Evolutionary conservation across 768 basidiomycete species (phyloP), one percentile per base, ranked within the genome.

Genomic region (Trametes cinnabarina): DNA sequence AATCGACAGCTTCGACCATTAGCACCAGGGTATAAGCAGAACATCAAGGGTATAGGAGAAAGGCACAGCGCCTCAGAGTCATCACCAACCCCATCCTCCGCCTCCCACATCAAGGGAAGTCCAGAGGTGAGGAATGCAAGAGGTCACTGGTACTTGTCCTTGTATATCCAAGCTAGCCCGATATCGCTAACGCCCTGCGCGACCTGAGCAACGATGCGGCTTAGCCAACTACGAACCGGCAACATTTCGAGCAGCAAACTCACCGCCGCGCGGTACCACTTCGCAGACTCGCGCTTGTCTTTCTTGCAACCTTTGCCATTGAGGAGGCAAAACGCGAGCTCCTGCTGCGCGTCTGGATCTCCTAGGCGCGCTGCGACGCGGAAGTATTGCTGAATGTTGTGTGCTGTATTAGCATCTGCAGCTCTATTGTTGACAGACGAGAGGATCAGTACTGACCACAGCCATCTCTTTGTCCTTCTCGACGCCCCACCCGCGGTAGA

Each of bases 401-500:
- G 47, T 34, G n/a, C n/a, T 25, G 42, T 30, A 47, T 53, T 57
- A 19, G 46, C 52, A 35, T 9, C 19, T 30, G 47, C 26, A 51
- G 23, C 23, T 30, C 53, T 14, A 44, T 2, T 23, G 46, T 10
- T 28, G 22, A 34, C 22, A 28, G 26, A 30, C 55, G 51, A 42
- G 28, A 44, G 47, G 23, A 5, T 11, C 44, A 10, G 7, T 12
- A 81, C 88, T 55, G 69, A 90, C 88, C 23, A 92, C 85, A 6
- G 83, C 91, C 90, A 94, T 92, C 78, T 88, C 91, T 75, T 90
- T 87, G 71, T 95, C 91, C 69, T 92, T 91, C 26, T 74, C 68
- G 12, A 92, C 86, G 8, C 94, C 94, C 92, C 93, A 95, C 1
- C 93, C 94, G 50, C 92, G 90, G 69, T 90, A 90, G 73, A 94